Evolutionary conservation across 768 basidiomycete species (phyloP).

Genomic region (Leccinum arenicola): DNA sequence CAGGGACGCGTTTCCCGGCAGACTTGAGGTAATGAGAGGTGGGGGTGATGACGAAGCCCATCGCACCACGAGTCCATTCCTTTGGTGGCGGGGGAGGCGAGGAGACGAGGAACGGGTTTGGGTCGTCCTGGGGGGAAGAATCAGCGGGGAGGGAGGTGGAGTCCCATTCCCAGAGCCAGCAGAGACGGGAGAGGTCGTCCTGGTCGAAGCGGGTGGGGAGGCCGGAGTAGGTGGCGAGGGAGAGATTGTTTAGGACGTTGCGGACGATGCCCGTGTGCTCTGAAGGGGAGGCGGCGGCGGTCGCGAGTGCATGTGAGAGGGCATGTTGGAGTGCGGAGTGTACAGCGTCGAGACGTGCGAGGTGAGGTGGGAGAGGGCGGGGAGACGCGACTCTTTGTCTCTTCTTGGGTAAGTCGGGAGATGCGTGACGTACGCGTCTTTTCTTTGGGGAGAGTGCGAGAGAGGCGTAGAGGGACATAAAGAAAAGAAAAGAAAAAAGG

Average conservation of each 20-base stretch:
- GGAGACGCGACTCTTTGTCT: slow-evolving; percentile 55
- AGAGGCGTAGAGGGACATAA: slow-evolving; percentile 25
- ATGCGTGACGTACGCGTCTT: slow-evolving; percentile 51
- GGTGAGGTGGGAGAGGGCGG: slow-evolving; percentile 49
- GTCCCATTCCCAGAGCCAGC: slow-evolving; percentile 93
- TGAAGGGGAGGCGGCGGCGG: slow-evolving; percentile 74
- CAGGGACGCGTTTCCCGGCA: slow-evolving; percentile 66
- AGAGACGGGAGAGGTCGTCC: slow-evolving; percentile 72
- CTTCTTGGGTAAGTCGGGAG: slow-evolving; percentile 51
- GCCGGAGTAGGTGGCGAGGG: slow-evolving; percentile 66
- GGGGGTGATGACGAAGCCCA: slow-evolving; percentile 74
- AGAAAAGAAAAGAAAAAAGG: neutral
- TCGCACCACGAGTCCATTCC: slow-evolving; percentile 78
- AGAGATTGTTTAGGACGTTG: slow-evolving; percentile 77
- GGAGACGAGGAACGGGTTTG: slow-evolving; percentile 70
- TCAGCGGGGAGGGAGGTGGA: slow-evolving; percentile 38
- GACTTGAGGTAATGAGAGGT: slow-evolving; percentile 70
- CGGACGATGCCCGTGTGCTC: slow-evolving; percentile 73
- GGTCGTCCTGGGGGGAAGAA: slow-evolving; percentile 44
- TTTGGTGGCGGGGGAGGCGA: slow-evolving; percentile 37
- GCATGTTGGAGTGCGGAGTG: slow-evolving; percentile 78
- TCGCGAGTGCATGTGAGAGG: slow-evolving; percentile 81
- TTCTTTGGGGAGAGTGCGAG: slow-evolving; percentile 68
- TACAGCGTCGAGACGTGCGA: slow-evolving; percentile 59
- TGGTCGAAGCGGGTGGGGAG: slow-evolving; percentile 59